Conservation (phyloP, 768 basidiomycete genomes). For the Mrakia frigida region DNA sequence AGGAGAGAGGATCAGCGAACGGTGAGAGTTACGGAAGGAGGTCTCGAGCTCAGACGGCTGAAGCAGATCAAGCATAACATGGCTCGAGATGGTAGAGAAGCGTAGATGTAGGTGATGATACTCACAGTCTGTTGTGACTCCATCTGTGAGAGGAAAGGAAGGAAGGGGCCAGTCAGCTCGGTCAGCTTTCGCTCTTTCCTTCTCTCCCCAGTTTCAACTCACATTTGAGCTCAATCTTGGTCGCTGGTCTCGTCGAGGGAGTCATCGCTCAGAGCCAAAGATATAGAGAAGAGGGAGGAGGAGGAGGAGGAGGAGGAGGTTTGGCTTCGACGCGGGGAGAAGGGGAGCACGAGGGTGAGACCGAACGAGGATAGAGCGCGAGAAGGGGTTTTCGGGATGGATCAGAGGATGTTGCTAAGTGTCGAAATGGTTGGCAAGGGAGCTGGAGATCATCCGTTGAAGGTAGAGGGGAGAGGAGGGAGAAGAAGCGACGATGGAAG, state of each 20-base stretch:
- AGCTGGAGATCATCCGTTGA: background rate
- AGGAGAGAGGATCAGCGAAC: background rate
- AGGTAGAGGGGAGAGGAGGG: background rate
- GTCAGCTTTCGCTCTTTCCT: background rate
- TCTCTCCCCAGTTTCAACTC: background rate
- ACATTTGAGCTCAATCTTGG: conserved; percentile 15
- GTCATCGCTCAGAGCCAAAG: background rate
- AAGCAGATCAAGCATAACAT: too few species aligned
- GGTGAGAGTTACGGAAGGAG: background rate
- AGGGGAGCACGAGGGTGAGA: background rate
- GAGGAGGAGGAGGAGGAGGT: background rate
- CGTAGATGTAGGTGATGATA: background rate
- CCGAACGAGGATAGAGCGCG: background rate
- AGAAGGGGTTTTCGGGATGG: background rate
- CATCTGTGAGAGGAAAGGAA: conserved; percentile 45
- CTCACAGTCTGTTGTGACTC: conserved; percentile 56
- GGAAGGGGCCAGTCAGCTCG: background rate
- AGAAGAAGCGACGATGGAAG: background rate
- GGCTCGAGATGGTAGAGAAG: too few species aligned
- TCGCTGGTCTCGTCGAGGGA: conserved; percentile 15
- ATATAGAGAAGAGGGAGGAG: background rate
- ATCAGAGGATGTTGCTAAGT: background rate
- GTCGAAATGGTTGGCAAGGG: background rate
- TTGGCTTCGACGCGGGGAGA: background rate
- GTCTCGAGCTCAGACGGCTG: too few species aligned